Conservation (phyloP, 2,329 filamentous ascomycete species). For the Paecilomyces formosus region DNA sequence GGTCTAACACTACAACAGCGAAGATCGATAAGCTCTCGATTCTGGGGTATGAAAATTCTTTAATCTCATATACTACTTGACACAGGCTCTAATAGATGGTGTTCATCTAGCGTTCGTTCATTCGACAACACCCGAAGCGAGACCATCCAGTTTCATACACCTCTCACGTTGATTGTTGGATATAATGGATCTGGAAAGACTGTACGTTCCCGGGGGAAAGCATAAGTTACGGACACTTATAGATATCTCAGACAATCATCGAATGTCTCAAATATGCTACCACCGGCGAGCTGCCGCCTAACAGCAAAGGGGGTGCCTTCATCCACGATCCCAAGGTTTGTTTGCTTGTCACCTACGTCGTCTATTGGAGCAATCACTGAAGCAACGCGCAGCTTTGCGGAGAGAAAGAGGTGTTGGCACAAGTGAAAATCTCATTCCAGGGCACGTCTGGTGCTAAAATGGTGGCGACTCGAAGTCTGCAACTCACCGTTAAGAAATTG, state of each 20-base stretch:
- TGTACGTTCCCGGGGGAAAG: constrained; percentile 26
- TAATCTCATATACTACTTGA: background rate
- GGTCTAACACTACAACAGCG: constrained; percentile 41
- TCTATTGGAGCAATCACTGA: constrained; percentile 2
- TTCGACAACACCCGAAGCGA: constrained; percentile 71
- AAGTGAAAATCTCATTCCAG: constrained; percentile 83
- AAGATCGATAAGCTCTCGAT: constrained; percentile 88
- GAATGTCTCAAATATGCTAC: constrained; percentile 98
- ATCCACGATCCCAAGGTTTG: constrained; percentile 88
- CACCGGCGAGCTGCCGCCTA: constrained; percentile 85
- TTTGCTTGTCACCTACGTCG: constrained; percentile 3
- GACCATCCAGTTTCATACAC: constrained; percentile 79
- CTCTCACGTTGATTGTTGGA: constrained; percentile 91
- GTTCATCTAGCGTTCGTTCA: constrained; percentile 58
- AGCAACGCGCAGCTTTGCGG: constrained; percentile 55
- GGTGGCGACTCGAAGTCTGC: constrained; percentile 75
- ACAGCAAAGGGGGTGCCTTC: constrained; percentile 82
- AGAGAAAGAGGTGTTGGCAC: constrained; percentile 81
- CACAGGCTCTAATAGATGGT: background rate
- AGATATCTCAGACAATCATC: constrained; percentile 67
- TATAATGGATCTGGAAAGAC: constrained; percentile 98
- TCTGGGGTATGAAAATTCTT: constrained; percentile 48
- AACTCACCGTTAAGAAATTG: constrained; percentile 79
- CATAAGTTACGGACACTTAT: background rate
- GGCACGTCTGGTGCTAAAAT: constrained; percentile 71